Conservation (phyloP, 768 basidiomycete genomes). For the Lactarius quietus region DNA sequence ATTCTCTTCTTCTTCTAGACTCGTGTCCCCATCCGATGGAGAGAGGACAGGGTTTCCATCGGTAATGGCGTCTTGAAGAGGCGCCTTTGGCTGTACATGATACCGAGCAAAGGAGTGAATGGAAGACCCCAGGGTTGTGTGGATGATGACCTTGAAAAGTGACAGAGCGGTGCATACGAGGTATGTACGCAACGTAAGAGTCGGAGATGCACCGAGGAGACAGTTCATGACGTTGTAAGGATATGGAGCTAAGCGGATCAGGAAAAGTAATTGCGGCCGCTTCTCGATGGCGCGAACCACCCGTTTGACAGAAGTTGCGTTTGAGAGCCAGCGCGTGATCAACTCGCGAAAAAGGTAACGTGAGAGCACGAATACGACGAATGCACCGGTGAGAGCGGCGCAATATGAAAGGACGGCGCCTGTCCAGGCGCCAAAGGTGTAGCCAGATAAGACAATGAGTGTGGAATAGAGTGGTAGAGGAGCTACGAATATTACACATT, state of each 20-base stretch:
- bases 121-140: constrained; percentile 82
- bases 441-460: constrained; percentile 86
- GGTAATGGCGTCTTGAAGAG: constrained; percentile 26
- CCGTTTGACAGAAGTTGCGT: constrained; percentile 67
- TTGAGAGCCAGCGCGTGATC: constrained; percentile 71
- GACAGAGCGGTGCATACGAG: constrained; percentile 76
- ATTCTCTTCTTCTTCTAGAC: constrained; percentile 42
- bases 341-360: constrained; percentile 65
- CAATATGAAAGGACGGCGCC: constrained; percentile 86
- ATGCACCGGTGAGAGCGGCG: constrained; percentile 80
- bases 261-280: constrained; percentile 82
- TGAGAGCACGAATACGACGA: constrained; percentile 79
- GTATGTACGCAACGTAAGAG: constrained; percentile 76
- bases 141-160: constrained; percentile 86
- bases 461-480: constrained; percentile 92
- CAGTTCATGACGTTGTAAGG: constrained; percentile 96
- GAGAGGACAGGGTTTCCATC: constrained; percentile 24
- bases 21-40: constrained; percentile 9
- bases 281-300: constrained; percentile 86
- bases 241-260: constrained; percentile 89
- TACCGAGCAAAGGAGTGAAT: constrained; percentile 80
- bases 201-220: constrained; percentile 82
- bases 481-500: constrained; percentile 42
- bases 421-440: constrained; percentile 80
- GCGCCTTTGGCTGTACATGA: constrained; percentile 35